Conservation (phyloP, 106 monocot genomes). For the Phalaenopsis aphrodite region DNA sequence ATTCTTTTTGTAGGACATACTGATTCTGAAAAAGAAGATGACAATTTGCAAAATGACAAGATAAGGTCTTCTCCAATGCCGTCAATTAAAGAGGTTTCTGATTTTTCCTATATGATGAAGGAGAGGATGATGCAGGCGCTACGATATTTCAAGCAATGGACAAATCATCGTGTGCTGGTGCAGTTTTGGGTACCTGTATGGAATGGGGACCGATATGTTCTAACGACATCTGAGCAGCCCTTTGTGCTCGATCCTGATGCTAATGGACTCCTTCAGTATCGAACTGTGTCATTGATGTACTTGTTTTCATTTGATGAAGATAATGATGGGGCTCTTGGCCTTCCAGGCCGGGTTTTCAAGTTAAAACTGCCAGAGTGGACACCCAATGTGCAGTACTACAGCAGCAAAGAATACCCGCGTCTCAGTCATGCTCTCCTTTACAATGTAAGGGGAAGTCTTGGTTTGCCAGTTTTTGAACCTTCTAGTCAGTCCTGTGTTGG, state of each 20-base stretch:
- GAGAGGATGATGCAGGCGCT: conserved; percentile 70
- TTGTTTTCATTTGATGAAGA: conserved; percentile 59
- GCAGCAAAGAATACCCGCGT: conserved; percentile 61
- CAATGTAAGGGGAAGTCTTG: conserved; percentile 61
- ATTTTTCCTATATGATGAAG: conserved; percentile 34
- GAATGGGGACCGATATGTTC: conserved; percentile 39
- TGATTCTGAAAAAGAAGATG: conserved; percentile 15
- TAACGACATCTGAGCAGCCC: conserved; percentile 82
- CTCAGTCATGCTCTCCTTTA: conserved; percentile 59
- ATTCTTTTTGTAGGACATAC: conserved; percentile 20
- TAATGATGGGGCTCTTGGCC: conserved; percentile 41
- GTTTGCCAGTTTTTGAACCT: conserved; percentile 73
- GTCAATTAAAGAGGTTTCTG: conserved; percentile 17
- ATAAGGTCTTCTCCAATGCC: conserved; percentile 13
- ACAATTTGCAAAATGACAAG: conserved; percentile 8
- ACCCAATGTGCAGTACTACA: conserved; percentile 82
- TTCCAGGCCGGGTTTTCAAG: conserved; percentile 75
- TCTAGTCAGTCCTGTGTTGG: conserved; percentile 54
- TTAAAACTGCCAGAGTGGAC: conserved; percentile 78
- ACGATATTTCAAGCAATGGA: conserved; percentile 57
- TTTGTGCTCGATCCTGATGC: conserved; percentile 56
- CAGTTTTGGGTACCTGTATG: conserved; percentile 93
- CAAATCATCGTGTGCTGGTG: conserved; percentile 52
- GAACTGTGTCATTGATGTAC: conserved; percentile 55
- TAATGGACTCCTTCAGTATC: conserved; percentile 48